Conservation (phyloP, 2,329 filamentous ascomycete genomes). For the Cercospora sp. region DNA sequence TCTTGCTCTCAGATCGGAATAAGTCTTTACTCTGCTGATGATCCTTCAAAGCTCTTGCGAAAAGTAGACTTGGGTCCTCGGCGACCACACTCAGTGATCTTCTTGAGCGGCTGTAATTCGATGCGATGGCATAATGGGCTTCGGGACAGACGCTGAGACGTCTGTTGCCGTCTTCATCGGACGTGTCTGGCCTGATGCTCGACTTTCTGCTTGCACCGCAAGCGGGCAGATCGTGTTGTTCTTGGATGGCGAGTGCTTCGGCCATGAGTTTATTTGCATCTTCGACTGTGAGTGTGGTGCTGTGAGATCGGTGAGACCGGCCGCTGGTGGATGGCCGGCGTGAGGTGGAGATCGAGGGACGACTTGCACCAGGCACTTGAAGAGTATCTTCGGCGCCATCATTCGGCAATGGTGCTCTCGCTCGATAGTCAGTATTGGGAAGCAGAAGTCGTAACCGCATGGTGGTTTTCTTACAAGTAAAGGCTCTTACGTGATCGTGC, state of each 20-base stretch:
- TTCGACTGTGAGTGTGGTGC: constrained; percentile 1
- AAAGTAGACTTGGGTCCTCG: constrained; percentile 16
- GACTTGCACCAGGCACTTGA: not conserved
- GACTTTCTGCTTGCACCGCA: not conserved
- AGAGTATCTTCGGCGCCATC: constrained; percentile 8
- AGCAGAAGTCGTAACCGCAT: not conserved
- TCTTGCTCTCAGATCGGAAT: constrained; percentile 15
- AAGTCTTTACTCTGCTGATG: constrained; percentile 18
- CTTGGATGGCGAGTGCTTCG: constrained; percentile 11
- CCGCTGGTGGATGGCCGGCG: not conserved
- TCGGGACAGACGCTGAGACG: constrained; percentile 3
- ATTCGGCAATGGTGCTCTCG: not conserved
- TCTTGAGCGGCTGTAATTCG: constrained; percentile 14
- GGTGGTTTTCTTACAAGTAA: not conserved
- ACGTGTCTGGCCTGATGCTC: not conserved
- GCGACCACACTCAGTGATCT: constrained; percentile 11
- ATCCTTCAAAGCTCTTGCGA: constrained; percentile 15
- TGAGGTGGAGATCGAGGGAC: not conserved
- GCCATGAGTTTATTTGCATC: constrained; percentile 10
- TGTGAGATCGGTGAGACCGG: constrained; percentile 7
- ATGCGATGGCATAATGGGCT: constrained; percentile 2
- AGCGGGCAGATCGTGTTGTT: constrained; percentile 4
- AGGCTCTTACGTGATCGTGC: not conserved
- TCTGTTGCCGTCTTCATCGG: not conserved
- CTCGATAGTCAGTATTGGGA: not conserved